Conservation (phyloP, 2,329 filamentous ascomycete genomes). For the Trichoderma sp. region DNA sequence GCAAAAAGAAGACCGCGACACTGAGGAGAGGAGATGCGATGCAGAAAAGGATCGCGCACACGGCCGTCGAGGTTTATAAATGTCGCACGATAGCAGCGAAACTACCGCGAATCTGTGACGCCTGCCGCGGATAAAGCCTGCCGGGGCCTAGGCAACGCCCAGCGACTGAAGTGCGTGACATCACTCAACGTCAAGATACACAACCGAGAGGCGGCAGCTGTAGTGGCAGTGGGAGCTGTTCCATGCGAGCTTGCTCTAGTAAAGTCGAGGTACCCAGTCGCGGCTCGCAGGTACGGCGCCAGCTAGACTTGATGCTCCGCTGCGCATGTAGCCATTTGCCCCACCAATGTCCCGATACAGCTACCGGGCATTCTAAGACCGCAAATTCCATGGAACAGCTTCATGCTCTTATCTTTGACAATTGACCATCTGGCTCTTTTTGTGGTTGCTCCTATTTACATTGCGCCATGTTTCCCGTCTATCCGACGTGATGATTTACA, state of each 20-base stretch:
- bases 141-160: constrained; percentile 1
- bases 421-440: not conserved
- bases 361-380: not conserved
- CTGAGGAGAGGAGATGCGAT: not conserved
- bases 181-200: constrained; percentile 22
- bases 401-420: not conserved
- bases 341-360: constrained; percentile 18
- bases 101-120: not conserved
- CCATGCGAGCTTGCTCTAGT: not conserved
- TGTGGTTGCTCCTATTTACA: not conserved
- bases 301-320: not conserved
- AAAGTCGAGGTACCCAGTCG: constrained; percentile 6
- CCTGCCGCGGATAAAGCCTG: constrained; percentile 13
- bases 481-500: not conserved
- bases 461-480: not conserved
- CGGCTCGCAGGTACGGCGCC: constrained; percentile 2
- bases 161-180: constrained; percentile 20
- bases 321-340: not conserved
- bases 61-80: constrained; percentile 7
- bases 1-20: not conserved
- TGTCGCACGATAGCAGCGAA: constrained; percentile 13
- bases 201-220: no score
- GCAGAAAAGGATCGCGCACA: not conserved
- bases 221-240: not conserved
- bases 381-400: not conserved